These are phyloP conservation scores for Pseudocercospora fijiensis DNA, from an alignment of 2,329 filamentous ascomycete genomes.

Conservation along the genomic window DNA sequence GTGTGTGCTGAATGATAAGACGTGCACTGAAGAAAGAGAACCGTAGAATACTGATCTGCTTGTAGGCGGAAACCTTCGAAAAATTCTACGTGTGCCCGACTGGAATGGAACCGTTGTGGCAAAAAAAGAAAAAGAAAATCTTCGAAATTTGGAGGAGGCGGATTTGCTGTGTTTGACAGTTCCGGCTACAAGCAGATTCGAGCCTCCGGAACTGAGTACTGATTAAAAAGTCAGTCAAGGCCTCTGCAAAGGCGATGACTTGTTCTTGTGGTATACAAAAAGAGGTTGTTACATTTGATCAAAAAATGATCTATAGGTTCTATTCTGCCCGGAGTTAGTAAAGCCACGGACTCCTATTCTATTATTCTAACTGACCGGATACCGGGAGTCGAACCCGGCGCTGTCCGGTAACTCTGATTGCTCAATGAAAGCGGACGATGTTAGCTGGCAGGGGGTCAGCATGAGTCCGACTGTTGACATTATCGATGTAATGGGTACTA, in stretches of 20 bases:
- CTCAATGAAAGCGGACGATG: constrained; percentile 2
- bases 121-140: too few species aligned
- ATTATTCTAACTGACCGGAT: too few species aligned
- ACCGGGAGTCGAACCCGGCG: constrained; percentile 2
- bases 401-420: not conserved
- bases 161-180: not conserved
- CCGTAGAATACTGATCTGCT: not conserved
- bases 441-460: too few species aligned
- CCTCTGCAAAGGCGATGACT: not conserved
- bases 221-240: not conserved
- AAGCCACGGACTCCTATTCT: too few species aligned
- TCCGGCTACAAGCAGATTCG: not conserved
- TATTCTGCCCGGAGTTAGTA: too few species aligned
- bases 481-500: too few species aligned
- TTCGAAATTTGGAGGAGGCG: not conserved
- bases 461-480: too few species aligned
- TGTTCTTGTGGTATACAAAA: not conserved
- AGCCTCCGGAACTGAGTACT: not conserved
- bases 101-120: not conserved
- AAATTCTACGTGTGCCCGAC: constrained; percentile 4
- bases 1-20: not conserved
- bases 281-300: too few species aligned
- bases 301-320: too few species aligned
- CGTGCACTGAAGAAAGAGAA: not conserved
- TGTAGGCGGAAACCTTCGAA: not conserved